Evolutionary conservation across 805 yeast species (phyloP).

Genomic region (Lipomyces chichibuensis): DNA sequence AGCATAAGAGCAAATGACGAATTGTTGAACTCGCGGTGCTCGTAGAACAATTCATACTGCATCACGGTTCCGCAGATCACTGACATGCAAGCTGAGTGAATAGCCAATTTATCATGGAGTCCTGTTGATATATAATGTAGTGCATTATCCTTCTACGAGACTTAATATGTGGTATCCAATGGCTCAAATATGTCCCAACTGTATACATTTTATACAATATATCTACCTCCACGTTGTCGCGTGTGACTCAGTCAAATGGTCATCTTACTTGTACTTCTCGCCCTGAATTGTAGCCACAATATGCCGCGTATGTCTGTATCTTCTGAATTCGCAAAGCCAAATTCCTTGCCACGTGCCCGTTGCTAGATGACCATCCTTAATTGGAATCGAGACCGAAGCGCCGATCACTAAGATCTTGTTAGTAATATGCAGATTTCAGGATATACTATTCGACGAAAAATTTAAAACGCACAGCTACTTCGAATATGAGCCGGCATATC

Average conservation of each 20-base stretch:
- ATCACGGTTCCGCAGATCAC: no score
- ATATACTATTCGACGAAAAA: not conserved
- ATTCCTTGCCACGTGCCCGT: slow-evolving; percentile 89
- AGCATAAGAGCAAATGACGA: no score
- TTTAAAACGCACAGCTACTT: slow-evolving; percentile 47
- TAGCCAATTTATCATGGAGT: no score
- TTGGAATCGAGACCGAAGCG: slow-evolving; percentile 67
- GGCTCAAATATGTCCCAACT: no score
- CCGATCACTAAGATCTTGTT: slow-evolving; percentile 53
- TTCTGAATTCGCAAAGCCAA: slow-evolving; percentile 73
- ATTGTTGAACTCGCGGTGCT: no score
- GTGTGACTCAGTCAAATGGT: not conserved
- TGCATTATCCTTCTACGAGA: no score
- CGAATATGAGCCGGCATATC: slow-evolving; percentile 86
- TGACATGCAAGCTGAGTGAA: no score
- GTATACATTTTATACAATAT: not conserved
- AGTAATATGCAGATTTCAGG: not conserved
- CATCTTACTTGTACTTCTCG: slow-evolving; percentile 35
- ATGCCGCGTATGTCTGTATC: slow-evolving; percentile 62
- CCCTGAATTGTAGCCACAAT: slow-evolving; percentile 78
- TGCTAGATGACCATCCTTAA: slow-evolving; percentile 65
- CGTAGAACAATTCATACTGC: no score
- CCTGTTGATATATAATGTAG: no score
- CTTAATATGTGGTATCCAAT: no score
- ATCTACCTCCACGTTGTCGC: not conserved